These are phyloP conservation scores for Aspergillus bertholletiae DNA, from an alignment of 495 filamentous ascomycete genomes.

Conservation along the genomic window DNA sequence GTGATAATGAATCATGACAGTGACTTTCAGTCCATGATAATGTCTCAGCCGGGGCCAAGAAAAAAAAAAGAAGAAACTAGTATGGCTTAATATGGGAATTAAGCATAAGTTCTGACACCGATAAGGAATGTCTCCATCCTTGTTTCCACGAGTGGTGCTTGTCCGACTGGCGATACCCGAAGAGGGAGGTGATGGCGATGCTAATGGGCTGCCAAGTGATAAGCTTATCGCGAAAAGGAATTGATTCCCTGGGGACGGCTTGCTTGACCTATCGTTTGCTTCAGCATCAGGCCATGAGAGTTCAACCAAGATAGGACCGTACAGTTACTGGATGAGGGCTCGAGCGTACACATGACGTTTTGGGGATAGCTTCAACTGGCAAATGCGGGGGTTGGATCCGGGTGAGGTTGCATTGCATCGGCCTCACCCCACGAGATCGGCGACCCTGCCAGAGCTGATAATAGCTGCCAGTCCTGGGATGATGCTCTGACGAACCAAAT, in stretches of 20 bases:
- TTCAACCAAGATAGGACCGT: background rate
- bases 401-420: too few species aligned
- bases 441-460: too few species aligned
- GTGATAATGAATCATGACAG: too few species aligned
- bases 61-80: background rate
- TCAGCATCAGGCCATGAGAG: background rate
- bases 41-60: background rate
- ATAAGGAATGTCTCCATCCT: background rate
- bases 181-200: conserved; percentile 32
- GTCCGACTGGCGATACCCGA: conserved; percentile 10
- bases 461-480: too few species aligned
- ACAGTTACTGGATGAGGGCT: too few species aligned
- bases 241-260: background rate
- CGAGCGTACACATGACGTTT: background rate
- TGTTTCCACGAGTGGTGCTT: conserved; percentile 4
- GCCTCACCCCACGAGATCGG: too few species aligned
- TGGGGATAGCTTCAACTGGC: background rate
- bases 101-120: conserved; percentile 7
- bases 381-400: too few species aligned
- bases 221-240: conserved; percentile 16
- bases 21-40: too few species aligned
- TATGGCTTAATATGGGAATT: background rate
- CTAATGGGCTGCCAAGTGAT: conserved; percentile 30
- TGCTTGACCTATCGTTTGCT: background rate
- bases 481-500: too few species aligned